phyloP scores from a whole-genome alignment of 1,284 basidiomycete species.

The Pholiota adiposa region DNA sequence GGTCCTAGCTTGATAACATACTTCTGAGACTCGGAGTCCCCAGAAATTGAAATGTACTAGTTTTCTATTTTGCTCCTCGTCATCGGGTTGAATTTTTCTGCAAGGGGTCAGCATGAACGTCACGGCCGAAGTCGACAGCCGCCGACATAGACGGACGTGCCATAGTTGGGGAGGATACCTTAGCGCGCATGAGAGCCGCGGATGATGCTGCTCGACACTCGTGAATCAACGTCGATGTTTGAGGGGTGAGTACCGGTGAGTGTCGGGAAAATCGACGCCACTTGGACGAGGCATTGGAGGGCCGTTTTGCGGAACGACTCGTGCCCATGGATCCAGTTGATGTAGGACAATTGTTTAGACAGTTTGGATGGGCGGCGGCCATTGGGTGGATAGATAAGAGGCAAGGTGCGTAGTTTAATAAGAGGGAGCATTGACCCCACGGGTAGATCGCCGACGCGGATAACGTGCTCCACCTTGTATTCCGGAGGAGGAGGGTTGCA shows the following conservation, averaged over 20 bases:
- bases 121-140: too few relatives aligned
- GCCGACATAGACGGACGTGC: not conserved
- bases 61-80: too few relatives aligned
- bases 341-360: constrained; percentile 9
- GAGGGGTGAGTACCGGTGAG: too few relatives aligned
- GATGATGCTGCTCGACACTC: constrained; percentile 11
- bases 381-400: constrained; percentile 14
- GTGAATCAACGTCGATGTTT: constrained; percentile 13
- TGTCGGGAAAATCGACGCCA: constrained; percentile 17
- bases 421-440: constrained; percentile 19
- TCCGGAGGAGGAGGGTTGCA: constrained; percentile 18
- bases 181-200: not conserved
- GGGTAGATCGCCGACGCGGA: constrained; percentile 17
- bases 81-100: too few relatives aligned
- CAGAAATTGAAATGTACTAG: too few relatives aligned
- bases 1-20: not conserved
- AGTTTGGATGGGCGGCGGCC: constrained; percentile 1
- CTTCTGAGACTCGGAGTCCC: too few relatives aligned
- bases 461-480: constrained; percentile 14
- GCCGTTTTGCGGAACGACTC: constrained; percentile 20
- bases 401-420: constrained; percentile 13
- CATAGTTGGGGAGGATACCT: not conserved
- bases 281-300: constrained; percentile 13
- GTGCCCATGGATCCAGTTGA: constrained; percentile 14
- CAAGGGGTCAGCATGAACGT: not conserved